Base-by-base conservation (phyloP, 2,329 filamentous ascomycete species). In the Sarocladium brachiariae region DNA sequence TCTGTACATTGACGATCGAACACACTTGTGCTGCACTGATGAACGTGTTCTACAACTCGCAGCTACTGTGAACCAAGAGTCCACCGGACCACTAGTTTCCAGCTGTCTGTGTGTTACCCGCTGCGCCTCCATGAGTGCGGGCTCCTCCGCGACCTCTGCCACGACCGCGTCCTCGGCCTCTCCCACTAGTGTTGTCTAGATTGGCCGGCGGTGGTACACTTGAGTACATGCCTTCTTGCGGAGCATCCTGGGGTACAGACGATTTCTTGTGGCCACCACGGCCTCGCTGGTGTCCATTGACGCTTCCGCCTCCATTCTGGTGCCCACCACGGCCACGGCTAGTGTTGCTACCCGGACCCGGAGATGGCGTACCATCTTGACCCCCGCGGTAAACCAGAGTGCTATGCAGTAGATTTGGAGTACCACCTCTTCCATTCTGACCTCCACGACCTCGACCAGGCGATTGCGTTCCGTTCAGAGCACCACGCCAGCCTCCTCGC, bases 151-250 rank as follows among this genome's bases (percentile, higher is more conserved):
- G 62, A 23, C 66, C 70, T 49, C 71, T 62, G 34, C 73, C 65
- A 13, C 71, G 64, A 11, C 67, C 67, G 50, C 69, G 65, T 8
- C 70, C 67, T 6, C 71, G 64, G 11, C 67, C 67, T 51, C 69
- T 65, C 10, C 46, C 65, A 24, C 68, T 68, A 19, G 66, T 60
- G 16, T 68, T 59, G 55, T 84, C 75, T 11, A 86, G 65, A 38
- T 63, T 75, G 1, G 77, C 65, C 1, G 84, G 84, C 19, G 84
- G 84, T 25, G 81, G 80, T 7, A 84, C 77, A 14, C 75, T 75
- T 52, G 73, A 74, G 58, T 80, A 84, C 30, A 63, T 64, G 41
- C 49, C 53, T 30, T 39, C 52, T 5, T 52, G 37, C 9, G 34
- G 41, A 13, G 49, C 33, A 18, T 50, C 58, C 27, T 61, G 55